Evolutionary conservation across 148 eudicot species (phyloP).

Genomic region (Mesembryanthemum crystallinum): DNA sequence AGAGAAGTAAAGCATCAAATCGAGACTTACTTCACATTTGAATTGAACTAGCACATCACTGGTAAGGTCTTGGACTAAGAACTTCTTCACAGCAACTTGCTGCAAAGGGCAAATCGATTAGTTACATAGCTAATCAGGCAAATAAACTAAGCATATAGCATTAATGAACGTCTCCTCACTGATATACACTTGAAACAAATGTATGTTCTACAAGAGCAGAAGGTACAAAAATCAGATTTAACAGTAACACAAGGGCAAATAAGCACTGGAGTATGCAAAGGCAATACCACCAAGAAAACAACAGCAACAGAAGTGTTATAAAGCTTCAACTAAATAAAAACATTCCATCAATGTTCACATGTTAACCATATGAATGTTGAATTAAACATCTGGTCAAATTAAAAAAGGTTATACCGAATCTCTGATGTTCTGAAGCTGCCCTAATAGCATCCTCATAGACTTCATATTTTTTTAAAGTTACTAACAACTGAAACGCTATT

Average conservation of each 20-base stretch:
- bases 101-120: constrained; percentile 34
- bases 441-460: background rate
- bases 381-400: background rate
- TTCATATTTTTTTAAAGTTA: background rate
- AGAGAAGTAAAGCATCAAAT: constrained; percentile 4
- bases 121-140: background rate
- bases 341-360: background rate
- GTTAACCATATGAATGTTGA: background rate
- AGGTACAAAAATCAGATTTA: background rate
- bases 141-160: constrained; percentile 1
- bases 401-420: background rate
- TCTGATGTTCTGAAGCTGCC: background rate
- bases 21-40: constrained; percentile 71
- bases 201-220: background rate
- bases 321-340: background rate
- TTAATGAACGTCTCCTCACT: background rate
- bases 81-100: constrained; percentile 99
- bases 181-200: background rate
- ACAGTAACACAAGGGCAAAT: background rate
- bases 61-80: constrained; percentile 90
- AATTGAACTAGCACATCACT: constrained; percentile 79
- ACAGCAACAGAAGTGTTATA: background rate
- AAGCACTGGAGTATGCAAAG: background rate
- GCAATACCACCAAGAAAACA: background rate
- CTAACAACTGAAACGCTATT: background rate